Evolutionary conservation across 2,329 filamentous ascomycete genomes (phyloP).

Genomic region (Pseudogymnoascus sp.): DNA sequence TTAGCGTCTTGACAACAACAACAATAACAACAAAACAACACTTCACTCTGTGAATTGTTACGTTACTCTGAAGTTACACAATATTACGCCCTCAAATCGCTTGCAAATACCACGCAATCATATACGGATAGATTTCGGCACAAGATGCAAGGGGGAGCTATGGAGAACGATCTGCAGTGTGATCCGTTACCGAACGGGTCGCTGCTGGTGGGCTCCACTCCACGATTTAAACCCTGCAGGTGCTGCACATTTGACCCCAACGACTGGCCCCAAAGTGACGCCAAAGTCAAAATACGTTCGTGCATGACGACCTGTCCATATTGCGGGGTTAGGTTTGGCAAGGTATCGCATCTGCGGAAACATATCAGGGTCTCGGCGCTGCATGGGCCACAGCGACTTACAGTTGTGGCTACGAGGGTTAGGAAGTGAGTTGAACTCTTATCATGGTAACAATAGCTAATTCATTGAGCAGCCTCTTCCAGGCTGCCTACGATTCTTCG

Average conservation of each 20-base stretch:
- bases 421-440: not conserved
- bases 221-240: not conserved
- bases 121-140: not conserved
- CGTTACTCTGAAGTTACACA: not conserved
- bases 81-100: not conserved
- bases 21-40: not conserved
- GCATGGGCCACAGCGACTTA: not conserved
- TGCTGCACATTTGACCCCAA: not conserved
- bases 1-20: not conserved
- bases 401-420: not conserved
- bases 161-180: not conserved
- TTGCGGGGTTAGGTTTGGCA: not conserved
- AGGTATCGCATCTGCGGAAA: not conserved
- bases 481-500: not conserved
- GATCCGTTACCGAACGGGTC: not conserved
- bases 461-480: not conserved
- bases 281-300: not conserved
- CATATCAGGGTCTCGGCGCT: not conserved
- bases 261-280: not conserved
- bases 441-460: not conserved
- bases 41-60: not conserved
- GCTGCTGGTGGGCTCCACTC: not conserved
- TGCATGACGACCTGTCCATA: not conserved
- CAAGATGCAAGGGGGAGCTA: not conserved
- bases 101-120: not conserved